phyloP scores from a whole-genome alignment of 2,329 filamentous ascomycete genomes.

The Stachybotrys echinatus region DNA sequence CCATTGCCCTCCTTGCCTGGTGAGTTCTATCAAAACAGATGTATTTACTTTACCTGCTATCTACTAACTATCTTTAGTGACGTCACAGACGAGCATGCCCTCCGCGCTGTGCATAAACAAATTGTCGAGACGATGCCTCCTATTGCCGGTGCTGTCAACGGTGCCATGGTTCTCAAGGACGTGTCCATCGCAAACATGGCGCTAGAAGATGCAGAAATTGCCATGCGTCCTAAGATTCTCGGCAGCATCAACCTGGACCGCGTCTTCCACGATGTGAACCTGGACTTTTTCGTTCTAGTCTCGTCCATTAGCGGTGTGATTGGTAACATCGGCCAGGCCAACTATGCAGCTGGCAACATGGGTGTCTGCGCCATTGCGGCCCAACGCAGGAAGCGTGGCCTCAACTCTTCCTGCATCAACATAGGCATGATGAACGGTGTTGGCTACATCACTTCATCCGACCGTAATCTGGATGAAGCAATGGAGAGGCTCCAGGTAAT shows the following conservation, averaged over 20 bases:
- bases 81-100: not conserved
- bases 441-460: constrained; percentile 21
- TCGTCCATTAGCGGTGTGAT: constrained; percentile 18
- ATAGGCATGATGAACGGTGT: constrained; percentile 29
- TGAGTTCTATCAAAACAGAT: no score
- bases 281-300: constrained; percentile 29
- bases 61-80: no score
- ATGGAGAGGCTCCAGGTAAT: not conserved
- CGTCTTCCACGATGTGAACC: constrained; percentile 11
- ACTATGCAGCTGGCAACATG: constrained; percentile 36
- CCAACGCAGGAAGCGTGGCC: constrained; percentile 21
- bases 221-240: constrained; percentile 14
- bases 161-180: not conserved
- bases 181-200: not conserved
- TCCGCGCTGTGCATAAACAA: not conserved
- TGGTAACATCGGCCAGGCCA: constrained; percentile 28
- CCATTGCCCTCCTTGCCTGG: not conserved
- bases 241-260: constrained; percentile 22
- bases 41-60: not conserved
- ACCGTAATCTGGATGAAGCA: not conserved
- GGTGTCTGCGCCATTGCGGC: constrained; percentile 31
- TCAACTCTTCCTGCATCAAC: not conserved
- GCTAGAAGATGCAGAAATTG: not conserved
- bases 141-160: not conserved
- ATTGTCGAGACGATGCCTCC: not conserved